Conservation (phyloP, 176 grass and related monocot genomes). For the Dactylis glomerata region DNA sequence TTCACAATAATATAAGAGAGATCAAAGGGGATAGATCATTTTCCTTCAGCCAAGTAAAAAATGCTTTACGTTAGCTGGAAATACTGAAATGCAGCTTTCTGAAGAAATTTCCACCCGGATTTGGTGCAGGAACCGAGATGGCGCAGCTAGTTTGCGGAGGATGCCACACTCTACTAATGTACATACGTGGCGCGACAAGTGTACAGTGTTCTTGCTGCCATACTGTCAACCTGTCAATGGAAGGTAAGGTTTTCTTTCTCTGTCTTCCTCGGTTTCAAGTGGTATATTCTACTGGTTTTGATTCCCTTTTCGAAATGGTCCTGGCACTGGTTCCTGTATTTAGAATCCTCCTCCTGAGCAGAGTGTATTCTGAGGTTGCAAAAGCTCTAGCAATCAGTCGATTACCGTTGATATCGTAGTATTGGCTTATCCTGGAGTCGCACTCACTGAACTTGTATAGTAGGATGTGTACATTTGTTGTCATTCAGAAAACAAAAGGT, state of each 20-base stretch:
- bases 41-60: background rate
- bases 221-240: conserved; percentile 89
- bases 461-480: conserved; percentile 18
- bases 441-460: conserved; percentile 18
- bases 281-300: conserved; percentile 32
- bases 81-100: background rate
- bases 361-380: conserved; percentile 7
- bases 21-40: conserved; percentile 1
- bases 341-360: conserved; percentile 6
- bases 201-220: conserved; percentile 98
- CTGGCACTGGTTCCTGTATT: conserved; percentile 15
- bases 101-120: background rate
- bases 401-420: conserved; percentile 29
- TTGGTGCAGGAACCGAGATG: conserved; percentile 81
- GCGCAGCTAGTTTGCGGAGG: conserved; percentile 92
- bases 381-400: conserved; percentile 10
- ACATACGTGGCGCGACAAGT: conserved; percentile 83
- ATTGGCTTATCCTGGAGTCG: conserved; percentile 32
- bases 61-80: conserved; percentile 15
- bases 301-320: conserved; percentile 13
- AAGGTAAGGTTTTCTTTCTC: conserved; percentile 64
- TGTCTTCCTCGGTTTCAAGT: conserved; percentile 8
- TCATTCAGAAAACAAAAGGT: conserved; percentile 31
- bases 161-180: conserved; percentile 99
- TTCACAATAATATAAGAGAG: background rate